phyloP scores from a whole-genome alignment of 1,139 yeast species.

The Geotrichum candidum region DNA sequence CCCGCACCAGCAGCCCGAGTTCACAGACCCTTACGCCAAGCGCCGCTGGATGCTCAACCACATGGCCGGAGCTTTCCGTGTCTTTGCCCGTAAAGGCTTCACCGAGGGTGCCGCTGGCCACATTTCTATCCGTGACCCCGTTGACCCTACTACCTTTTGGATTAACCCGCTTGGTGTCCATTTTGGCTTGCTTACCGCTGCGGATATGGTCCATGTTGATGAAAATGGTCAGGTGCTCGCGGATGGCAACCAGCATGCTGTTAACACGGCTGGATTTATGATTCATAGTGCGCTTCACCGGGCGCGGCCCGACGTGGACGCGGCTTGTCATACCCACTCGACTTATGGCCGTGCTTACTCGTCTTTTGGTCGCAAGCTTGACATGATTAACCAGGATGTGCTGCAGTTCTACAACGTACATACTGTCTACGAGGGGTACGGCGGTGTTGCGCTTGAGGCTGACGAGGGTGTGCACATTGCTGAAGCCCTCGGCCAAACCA shows the following conservation, averaged over 20 bases:
- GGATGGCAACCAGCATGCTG: constrained; percentile 58
- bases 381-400: constrained; percentile 76
- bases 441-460: constrained; percentile 74
- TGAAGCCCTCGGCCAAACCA: constrained; percentile 52
- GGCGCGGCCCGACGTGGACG: constrained; percentile 72
- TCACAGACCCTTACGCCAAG: constrained; percentile 46
- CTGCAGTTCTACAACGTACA: constrained; percentile 64
- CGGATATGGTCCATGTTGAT: constrained; percentile 73
- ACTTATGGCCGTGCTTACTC: constrained; percentile 70
- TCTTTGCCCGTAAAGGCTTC: constrained; percentile 66
- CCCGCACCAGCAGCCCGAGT: constrained; percentile 42
- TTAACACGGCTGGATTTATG: constrained; percentile 76
- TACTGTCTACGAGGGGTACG: constrained; percentile 61
- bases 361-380: constrained; percentile 62
- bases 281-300: constrained; percentile 73
- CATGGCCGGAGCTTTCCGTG: constrained; percentile 77
- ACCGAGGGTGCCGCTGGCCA: constrained; percentile 81
- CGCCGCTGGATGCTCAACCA: constrained; percentile 64
- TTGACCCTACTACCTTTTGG: constrained; percentile 67
- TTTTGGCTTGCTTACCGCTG: constrained; percentile 60
- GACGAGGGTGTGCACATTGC: constrained; percentile 68
- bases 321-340: constrained; percentile 80
- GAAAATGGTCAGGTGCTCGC: constrained; percentile 57
- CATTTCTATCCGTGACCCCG: constrained; percentile 73
- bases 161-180: constrained; percentile 73